These are phyloP conservation scores for Cladochytrium replicatum DNA, from an alignment of 192 early-diverging fungal species.

Conservation along the genomic window DNA sequence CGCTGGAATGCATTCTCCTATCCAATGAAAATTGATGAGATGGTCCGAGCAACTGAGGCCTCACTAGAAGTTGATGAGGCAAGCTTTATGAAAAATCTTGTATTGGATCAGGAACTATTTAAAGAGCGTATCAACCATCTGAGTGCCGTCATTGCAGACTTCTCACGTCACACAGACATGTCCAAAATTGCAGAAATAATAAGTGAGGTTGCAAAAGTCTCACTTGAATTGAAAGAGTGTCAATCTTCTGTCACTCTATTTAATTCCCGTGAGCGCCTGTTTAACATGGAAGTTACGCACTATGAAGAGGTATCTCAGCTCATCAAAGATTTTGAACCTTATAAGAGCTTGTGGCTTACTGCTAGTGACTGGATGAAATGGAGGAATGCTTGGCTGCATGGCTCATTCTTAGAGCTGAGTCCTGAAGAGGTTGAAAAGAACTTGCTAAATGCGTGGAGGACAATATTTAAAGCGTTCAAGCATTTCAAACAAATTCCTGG, in stretches of 20 bases:
- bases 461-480: conserved; percentile 49
- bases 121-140: conserved; percentile 44
- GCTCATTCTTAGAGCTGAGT: conserved; percentile 44
- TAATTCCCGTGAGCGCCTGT: conserved; percentile 48
- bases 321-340: conserved; percentile 49
- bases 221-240: conserved; percentile 44
- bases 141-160: conserved; percentile 37
- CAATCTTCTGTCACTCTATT: conserved; percentile 37
- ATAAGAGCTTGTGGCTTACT: conserved; percentile 45
- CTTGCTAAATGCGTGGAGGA: conserved; percentile 40
- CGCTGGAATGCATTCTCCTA: conserved; percentile 43
- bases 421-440: conserved; percentile 51
- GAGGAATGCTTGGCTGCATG: conserved; percentile 41
- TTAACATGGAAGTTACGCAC: conserved; percentile 43
- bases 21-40: conserved; percentile 44
- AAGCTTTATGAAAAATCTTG: conserved; percentile 38
- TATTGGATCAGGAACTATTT: conserved; percentile 52
- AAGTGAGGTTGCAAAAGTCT: conserved; percentile 38
- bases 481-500: conserved; percentile 42
- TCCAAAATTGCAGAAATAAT: conserved; percentile 38
- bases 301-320: conserved; percentile 46
- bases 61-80: conserved; percentile 40
- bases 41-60: conserved; percentile 32
- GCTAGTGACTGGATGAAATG: conserved; percentile 50
- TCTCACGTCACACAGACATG: conserved; percentile 39